Base-by-base conservation (phyloP, 2,329 filamentous ascomycete genomes). In the Monilinia polystroma region DNA sequence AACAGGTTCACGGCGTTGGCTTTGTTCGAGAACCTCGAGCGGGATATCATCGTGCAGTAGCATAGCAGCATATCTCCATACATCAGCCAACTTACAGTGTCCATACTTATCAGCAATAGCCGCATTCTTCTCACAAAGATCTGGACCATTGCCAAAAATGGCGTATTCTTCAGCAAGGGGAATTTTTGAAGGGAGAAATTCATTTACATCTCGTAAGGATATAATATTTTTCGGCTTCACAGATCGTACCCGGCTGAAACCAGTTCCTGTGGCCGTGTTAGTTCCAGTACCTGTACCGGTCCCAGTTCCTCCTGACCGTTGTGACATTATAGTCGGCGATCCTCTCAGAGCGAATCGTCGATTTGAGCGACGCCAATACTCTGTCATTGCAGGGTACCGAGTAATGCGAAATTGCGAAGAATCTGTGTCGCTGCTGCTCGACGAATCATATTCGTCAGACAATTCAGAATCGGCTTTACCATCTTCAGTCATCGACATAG, bases 111-210 rank as follows among this genome's bases (percentile, higher is more conserved):
- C 83, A 11, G 94, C 93, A 56, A 96, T 87, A 1, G 80, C 79
- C 11, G 93, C 91, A 76, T 99, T 99, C 73, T 96, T 90, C 55
- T 85, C 82, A 77, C 94, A 98, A 4, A 97, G 87, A 49, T 90
- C 85, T n/a, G 87, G 85, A 0, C 90, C 90, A 68, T 93, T 87
- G 4, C 93, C 93, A 76, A 95, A 93, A 18, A 97, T 90, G 32
- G 84, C 85, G 77, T 98, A 99, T 71, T 90, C 86, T 67, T 87
- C 81, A 2, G 93, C 95, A 69, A 97, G 84, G 65, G 87, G 83
- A 68, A 84, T 84, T 76, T 93, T 95, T 3, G 91, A 90, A 0
- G 93, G 93, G n/a, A 97, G 79, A 16, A 92, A 77, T 58, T 85
- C 81, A 12, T 86, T 84, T 35, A 96, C 76, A 69, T 92, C 84